Evolutionary conservation across 768 basidiomycete genomes (phyloP).

Genomic region (Tubosaeta brunneosetosa): DNA sequence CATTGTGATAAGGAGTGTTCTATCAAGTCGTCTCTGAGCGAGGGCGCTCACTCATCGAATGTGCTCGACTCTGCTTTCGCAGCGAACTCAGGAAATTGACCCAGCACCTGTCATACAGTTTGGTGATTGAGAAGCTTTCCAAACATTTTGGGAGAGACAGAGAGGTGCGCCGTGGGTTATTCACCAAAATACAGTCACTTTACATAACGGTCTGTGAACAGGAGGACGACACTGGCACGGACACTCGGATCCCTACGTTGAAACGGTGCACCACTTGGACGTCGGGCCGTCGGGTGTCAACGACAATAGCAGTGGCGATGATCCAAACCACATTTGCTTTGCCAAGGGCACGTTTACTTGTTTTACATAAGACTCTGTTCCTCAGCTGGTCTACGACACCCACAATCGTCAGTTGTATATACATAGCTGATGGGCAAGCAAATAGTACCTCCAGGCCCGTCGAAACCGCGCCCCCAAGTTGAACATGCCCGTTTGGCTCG

Average conservation of each 20-base stretch:
- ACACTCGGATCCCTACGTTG: conserved; percentile 41
- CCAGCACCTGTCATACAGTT: conserved; percentile 79
- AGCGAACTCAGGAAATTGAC: conserved; percentile 62
- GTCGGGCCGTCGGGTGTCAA: conserved; percentile 11
- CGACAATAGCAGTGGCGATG: conserved; percentile 31
- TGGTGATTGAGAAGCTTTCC: conserved; percentile 81
- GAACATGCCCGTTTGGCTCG: conserved; percentile 57
- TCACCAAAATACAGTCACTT: not conserved
- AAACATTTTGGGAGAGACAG: conserved; percentile 74
- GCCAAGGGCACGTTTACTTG: not conserved
- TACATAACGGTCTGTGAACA: conserved; percentile 18
- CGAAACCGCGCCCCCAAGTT: conserved; percentile 64
- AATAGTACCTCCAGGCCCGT: conserved; percentile 61
- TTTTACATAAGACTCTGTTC: conserved; percentile 55
- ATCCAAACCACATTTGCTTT: conserved; percentile 12
- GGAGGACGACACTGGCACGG: conserved; percentile 60
- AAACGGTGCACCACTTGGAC: conserved; percentile 35
- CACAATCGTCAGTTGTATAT: not conserved
- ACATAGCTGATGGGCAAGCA: not conserved
- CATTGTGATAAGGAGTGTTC: conserved; percentile 94
- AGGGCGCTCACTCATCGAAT: conserved; percentile 96
- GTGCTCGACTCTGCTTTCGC: conserved; percentile 80
- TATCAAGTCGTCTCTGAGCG: conserved; percentile 86
- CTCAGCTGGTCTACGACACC: conserved; percentile 48
- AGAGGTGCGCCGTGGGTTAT: conserved; percentile 41